Conservation (phyloP, 345 rosid species). For the Pseudoturritis turrita region DNA sequence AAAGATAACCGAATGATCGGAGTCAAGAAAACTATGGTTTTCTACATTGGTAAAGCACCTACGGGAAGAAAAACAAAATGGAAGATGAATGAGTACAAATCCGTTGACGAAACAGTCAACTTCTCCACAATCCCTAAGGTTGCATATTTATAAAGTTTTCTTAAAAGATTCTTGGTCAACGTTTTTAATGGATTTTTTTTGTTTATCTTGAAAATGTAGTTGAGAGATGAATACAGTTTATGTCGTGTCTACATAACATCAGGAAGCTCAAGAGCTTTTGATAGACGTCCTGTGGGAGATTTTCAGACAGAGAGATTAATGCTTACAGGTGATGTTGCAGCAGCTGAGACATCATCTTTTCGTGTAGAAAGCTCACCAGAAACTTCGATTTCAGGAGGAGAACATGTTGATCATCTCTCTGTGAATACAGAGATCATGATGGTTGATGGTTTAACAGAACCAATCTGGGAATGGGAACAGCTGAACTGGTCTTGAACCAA, state of each 20-base stretch:
- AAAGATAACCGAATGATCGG: slow-evolving; percentile 64
- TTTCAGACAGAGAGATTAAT: slow-evolving; percentile 23
- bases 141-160: background rate
- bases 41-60: slow-evolving; percentile 85
- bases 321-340: slow-evolving; percentile 20
- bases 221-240: slow-evolving; percentile 78
- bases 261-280: slow-evolving; percentile 76
- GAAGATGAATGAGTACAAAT: slow-evolving; percentile 95
- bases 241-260: slow-evolving; percentile 78
- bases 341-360: slow-evolving; percentile 33
- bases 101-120: slow-evolving; percentile 46
- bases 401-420: slow-evolving; percentile 35
- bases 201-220: slow-evolving; percentile 40
- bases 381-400: slow-evolving; percentile 43
- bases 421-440: slow-evolving; percentile 27
- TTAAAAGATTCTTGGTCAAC: background rate
- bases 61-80: slow-evolving; percentile 80
- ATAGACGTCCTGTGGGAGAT: slow-evolving; percentile 71
- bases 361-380: slow-evolving; percentile 42
- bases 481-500: slow-evolving; percentile 41
- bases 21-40: slow-evolving; percentile 88
- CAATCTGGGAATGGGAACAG: slow-evolving; percentile 55
- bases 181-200: background rate
- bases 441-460: slow-evolving; percentile 32
- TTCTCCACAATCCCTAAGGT: slow-evolving; percentile 41